Percentiles rank a stretch among this genome's conserved stretches.
These are phyloP conservation scores for Termitomyces sp. DNA, from an alignment of 768 basidiomycete genomes.

Conservation along the genomic window DNA sequence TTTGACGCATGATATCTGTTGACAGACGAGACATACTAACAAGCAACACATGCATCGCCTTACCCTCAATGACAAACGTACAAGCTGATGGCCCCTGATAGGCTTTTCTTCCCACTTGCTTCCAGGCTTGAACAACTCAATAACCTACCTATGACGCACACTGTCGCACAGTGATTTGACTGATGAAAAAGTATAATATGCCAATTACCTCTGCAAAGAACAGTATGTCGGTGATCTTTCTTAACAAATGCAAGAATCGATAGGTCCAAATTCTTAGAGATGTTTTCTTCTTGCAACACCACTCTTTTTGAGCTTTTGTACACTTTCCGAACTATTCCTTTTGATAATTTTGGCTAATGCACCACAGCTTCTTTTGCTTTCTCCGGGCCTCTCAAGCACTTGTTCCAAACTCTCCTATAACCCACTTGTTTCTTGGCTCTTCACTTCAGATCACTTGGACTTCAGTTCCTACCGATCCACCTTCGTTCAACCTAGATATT, in stretches of 20 bases:
- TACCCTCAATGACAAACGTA: neutral
- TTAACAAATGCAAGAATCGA: neutral
- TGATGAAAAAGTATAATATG: slow-evolving; percentile 2
- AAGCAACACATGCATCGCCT: neutral
- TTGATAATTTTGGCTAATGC: neutral
- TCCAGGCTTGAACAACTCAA: neutral
- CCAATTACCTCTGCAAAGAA: neutral
- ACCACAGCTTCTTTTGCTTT: slow-evolving; percentile 1
- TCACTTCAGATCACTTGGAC: slow-evolving; percentile 1
- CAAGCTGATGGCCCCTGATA: neutral
- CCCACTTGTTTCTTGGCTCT: neutral
- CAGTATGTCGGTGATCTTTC: neutral
- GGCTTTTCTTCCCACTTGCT: neutral
- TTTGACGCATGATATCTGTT: neutral
- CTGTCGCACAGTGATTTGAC: neutral
- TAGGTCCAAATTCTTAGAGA: neutral
- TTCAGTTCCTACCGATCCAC: neutral
- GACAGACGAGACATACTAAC: neutral
- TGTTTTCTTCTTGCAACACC: slow-evolving; percentile 4
- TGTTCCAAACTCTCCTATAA: neutral
- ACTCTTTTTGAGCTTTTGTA: neutral
- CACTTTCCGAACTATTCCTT: neutral
- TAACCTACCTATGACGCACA: neutral
- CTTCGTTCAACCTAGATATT: neutral
- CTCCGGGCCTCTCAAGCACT: slow-evolving; percentile 1